Conservation (phyloP, 305 asterid species). For the Euphrasia arctica region DNA sequence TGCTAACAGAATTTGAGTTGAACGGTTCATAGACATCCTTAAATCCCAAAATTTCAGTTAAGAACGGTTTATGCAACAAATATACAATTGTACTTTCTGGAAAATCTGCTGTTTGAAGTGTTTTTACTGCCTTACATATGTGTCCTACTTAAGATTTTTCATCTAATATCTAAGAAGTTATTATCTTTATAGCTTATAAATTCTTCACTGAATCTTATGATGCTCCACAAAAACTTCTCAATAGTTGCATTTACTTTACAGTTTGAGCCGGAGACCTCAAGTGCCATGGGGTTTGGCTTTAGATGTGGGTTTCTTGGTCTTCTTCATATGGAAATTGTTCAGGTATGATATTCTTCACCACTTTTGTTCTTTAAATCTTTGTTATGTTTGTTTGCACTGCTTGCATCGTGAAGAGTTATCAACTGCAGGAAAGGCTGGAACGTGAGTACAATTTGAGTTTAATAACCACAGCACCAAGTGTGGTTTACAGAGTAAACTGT, state of each 20-base stretch:
- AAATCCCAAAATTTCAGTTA: constrained; percentile 7
- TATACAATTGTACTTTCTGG: constrained; percentile 1
- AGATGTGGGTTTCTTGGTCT: constrained; percentile 99
- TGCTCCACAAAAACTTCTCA: constrained; percentile 20
- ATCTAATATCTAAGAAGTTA: background rate
- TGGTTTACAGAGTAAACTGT: constrained; percentile 83
- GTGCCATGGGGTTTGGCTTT: constrained; percentile 99
- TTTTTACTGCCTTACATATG: background rate
- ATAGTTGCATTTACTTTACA: constrained; percentile 33
- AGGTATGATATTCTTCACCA: constrained; percentile 43
- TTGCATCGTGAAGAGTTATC: constrained; percentile 28
- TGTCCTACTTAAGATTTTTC: too few relatives aligned
- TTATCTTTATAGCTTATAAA: constrained; percentile 16
- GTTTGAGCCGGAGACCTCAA: constrained; percentile 98
- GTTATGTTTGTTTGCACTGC: constrained; percentile 23
- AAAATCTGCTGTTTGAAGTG: constrained; percentile 1
- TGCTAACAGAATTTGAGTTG: constrained; percentile 15
- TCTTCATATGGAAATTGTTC: constrained; percentile 99
- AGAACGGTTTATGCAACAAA: constrained; percentile 3
- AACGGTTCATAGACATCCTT: background rate
- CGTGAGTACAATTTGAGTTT: constrained; percentile 92
- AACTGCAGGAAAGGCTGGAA: constrained; percentile 93
- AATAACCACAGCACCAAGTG: constrained; percentile 98
- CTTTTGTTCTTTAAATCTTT: constrained; percentile 25
- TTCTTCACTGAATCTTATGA: constrained; percentile 9